Base-by-base conservation (phyloP, 169 alveolate species). In the Pseudocohnilembus persalinus region DNA sequence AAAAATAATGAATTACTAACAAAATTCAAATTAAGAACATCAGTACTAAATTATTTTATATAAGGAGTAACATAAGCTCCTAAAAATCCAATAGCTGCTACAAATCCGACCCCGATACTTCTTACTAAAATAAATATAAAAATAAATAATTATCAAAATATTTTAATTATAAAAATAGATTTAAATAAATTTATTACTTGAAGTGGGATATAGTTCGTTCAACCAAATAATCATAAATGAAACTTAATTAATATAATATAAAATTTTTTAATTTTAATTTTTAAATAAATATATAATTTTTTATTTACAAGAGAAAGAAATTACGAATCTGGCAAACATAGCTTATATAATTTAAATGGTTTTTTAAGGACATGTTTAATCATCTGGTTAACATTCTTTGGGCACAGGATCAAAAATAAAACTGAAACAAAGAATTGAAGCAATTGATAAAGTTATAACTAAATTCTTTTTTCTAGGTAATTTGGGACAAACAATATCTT, bases 91-190 rank as follows among this genome's bases (percentile, higher is more conserved):
- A 79, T 63, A 29, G 77, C 84, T 29, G 64, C 35, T 20, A 34
- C 64, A 49, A 79, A 79, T 1, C 84, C 84, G 30, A 49, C 84
- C 34, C 25, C 75, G 0, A n/a, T 49, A 63, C 30, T 79, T 76
- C 26, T 64, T 15, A 29, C 30, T 49, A 49, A 49, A 11, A 11
- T 49, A 49, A 11, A 11, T n/a, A n/a, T n/a, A n/a, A n/a, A n/a
- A n/a, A n/a, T n/a, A n/a, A n/a, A 49, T 49, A 11, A 49, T 11
- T 49, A 49, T 49, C 20, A 49, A 11, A 11, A 49, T 49, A 49
- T 11, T 11, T 49, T 49, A 11, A 20, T 11, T 49, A 49, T 49
- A 49, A 20, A 49, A 49, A 49, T 49, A 49, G 4, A 49, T 11
- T 49, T 49, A 11, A 49, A 49, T 49, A 49, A 49, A 11, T 49